Conservation (phyloP, 2,329 filamentous ascomycete species). For the Aspergillus luchuensis region DNA sequence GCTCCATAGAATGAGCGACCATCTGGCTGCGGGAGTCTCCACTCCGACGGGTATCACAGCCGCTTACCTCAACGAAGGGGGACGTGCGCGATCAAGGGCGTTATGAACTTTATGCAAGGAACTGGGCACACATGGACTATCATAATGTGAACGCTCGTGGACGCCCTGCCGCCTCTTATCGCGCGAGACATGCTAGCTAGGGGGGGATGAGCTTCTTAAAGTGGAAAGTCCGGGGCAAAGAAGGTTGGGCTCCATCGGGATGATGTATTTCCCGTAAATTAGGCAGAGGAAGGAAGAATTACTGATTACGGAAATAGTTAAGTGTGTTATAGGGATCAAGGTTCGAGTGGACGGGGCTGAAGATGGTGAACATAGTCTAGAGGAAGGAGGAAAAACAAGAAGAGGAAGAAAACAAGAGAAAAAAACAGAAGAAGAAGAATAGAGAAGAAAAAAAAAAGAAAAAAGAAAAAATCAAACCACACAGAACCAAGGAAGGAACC, state of each 20-base stretch:
- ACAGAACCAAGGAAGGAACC: background rate
- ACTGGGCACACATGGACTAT: background rate
- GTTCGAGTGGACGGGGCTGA: too few species aligned
- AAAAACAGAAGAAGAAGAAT: background rate
- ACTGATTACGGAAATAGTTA: background rate
- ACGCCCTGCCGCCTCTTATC: background rate
- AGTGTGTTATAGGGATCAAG: too few species aligned
- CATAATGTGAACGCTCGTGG: background rate
- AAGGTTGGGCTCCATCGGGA: background rate
- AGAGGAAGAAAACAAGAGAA: background rate
- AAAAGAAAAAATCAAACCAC: conserved; percentile 1
- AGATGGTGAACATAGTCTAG: too few species aligned
- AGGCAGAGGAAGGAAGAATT: background rate
- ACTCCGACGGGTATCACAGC: background rate
- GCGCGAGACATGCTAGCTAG: background rate
- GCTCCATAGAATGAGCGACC: background rate
- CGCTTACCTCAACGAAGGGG: background rate
- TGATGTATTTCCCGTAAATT: background rate
- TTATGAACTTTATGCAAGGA: background rate
- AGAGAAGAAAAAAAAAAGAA: background rate
- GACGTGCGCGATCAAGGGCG: conserved; percentile 1
- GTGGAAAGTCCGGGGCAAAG: conserved; percentile 2
- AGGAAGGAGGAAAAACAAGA: background rate
- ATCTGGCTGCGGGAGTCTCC: background rate
- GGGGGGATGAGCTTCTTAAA: background rate